Percentiles rank a stretch among this genome's conserved stretches.
These are phyloP conservation scores for Hydnomerulius pinastri DNA, from an alignment of 768 basidiomycete genomes.

Conservation along the genomic window DNA sequence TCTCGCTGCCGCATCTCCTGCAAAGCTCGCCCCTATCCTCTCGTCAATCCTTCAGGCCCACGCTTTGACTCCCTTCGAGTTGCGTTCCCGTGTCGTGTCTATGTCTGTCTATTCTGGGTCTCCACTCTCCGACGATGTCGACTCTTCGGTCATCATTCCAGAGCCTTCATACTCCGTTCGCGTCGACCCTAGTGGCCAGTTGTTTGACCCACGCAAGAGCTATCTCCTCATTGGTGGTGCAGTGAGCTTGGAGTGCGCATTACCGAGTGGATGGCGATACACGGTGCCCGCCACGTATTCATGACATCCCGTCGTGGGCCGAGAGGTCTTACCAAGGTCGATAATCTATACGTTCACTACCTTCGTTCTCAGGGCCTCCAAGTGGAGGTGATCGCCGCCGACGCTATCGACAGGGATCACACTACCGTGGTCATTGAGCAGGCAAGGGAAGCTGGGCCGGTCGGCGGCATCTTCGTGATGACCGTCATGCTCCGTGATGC, in stretches of 20 bases:
- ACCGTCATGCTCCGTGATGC: constrained; percentile 26
- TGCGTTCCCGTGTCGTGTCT: not conserved
- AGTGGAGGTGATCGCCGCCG: constrained; percentile 18
- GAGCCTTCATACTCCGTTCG: constrained; percentile 4
- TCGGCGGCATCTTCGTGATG: constrained; percentile 27
- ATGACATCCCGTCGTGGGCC: no score
- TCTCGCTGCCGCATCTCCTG: no score
- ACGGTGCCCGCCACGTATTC: constrained; percentile 27
- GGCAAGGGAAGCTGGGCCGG: no score
- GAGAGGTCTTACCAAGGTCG: no score
- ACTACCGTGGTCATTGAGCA: no score
- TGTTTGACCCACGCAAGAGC: constrained; percentile 25
- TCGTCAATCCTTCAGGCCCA: constrained; percentile 13
- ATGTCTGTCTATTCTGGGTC: constrained; percentile 1
- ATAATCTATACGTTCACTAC: no score
- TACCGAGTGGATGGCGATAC: constrained; percentile 27
- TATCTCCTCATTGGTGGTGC: no score
- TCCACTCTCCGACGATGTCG: not conserved
- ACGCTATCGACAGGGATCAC: constrained; percentile 14
- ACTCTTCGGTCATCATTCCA: constrained; percentile 5
- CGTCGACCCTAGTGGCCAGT: constrained; percentile 11
- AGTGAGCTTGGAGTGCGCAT: no score
- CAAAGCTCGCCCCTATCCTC: no score
- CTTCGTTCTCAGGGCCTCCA: no score
- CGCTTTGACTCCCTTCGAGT: constrained; percentile 11